A percentile compares a stretch with the other conserved stretches of the same genome.
Evolutionary conservation across 1,284 basidiomycete species (phyloP).

Genomic region (Exobasidium cylindrosporum): DNA sequence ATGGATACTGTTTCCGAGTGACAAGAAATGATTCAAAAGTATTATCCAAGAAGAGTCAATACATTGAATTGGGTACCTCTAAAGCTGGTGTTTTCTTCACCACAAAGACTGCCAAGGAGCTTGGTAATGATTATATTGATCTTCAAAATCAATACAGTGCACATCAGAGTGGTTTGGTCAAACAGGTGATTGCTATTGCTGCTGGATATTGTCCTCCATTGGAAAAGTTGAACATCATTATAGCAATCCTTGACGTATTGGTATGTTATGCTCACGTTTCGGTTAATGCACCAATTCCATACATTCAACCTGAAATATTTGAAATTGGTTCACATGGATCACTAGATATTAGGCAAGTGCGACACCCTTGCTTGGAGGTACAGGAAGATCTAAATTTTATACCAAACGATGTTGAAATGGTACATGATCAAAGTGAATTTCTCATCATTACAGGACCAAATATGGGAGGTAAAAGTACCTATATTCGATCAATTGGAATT

Average conservation of each 20-base stretch:
- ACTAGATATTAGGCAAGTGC: conserved; percentile 46
- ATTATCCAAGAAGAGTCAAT: conserved; percentile 66
- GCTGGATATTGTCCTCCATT: conserved; percentile 76
- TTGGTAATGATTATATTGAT: conserved; percentile 73
- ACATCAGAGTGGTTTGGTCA: conserved; percentile 79
- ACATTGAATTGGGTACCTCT: conserved; percentile 78
- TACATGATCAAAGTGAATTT: conserved; percentile 74
- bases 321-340: conserved; percentile 26
- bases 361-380: conserved; percentile 94
- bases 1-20: conserved; percentile 89
- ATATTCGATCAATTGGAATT: conserved; percentile 85
- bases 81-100: conserved; percentile 86
- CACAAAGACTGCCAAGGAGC: conserved; percentile 71
- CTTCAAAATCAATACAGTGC: conserved; percentile 69
- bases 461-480: conserved; percentile 89
- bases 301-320: conserved; percentile 70
- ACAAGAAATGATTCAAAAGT: conserved; percentile 71
- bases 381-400: conserved; percentile 95
- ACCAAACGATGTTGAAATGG: conserved; percentile 87
- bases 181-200: conserved; percentile 88
- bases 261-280: conserved; percentile 85
- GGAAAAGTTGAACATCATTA: conserved; percentile 78
- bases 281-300: conserved; percentile 77
- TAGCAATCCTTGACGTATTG: conserved; percentile 90
- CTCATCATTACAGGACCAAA: conserved; percentile 84